Evolutionary conservation across 2,329 filamentous ascomycete species (phyloP), one percentile per base, ranked within the genome.

Genomic region (Herpotrichia juniperi): DNA sequence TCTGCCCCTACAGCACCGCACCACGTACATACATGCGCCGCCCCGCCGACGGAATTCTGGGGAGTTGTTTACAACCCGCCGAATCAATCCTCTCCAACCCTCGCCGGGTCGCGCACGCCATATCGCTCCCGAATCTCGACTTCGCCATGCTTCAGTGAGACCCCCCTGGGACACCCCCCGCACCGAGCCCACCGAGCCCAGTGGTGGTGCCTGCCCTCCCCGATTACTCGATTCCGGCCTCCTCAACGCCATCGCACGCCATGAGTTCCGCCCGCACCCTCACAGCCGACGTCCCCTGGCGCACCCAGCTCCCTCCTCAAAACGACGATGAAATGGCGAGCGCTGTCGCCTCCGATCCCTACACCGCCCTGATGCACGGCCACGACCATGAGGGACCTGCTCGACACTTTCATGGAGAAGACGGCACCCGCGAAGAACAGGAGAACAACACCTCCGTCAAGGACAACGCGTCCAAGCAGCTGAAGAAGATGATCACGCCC

Each of bases 401-500:
- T n/a, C 57, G 70, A 55, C 71, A 73, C 46, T 51, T 61, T 42
- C 59, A 61, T 34, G 60, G 62, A 30, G 47, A 45, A 19, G 50
- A 57, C 9, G 42, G 46, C 25, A 51, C 68, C 48, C 56, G 32
- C 48, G 31, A 48, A 26, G 62, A 62, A 30, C 63, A 68, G 12
- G 48, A 57, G 19, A 64, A 72, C 46, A 62, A 62, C 42, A 57
- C 59, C 24, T 59, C 63, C 30, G 54, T 50, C 40, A 70, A 67
- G 39, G 53, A 56, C 44, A 55, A 31, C 37, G 56, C 75, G 40
- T 78, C 79, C 25, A 87, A 87, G 60, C 82, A 91, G 50, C 88
- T 90, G 57, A 84, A 86, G 64, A 86, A 91, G 76, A 90, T 90
- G 51, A 87, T 96, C 58, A 89, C 88, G 30, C 93, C 93, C 1